A percentile compares a stretch with the other conserved stretches of the same genome.
These are phyloP conservation scores for Reticulascus tulasneorum DNA, from an alignment of 2,329 filamentous ascomycete genomes.

Conservation along the genomic window DNA sequence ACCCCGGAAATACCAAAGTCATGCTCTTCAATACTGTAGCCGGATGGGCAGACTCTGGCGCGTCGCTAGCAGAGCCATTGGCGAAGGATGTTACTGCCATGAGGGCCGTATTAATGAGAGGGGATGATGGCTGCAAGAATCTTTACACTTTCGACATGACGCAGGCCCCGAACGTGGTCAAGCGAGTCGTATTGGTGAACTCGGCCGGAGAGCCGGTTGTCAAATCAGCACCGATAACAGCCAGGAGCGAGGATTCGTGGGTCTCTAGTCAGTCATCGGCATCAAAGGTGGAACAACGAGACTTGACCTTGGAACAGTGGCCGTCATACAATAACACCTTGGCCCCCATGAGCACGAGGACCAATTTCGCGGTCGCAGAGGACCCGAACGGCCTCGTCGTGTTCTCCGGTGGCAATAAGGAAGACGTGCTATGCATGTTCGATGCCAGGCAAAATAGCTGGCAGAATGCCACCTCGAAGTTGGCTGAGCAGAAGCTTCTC, in stretches of 20 bases:
- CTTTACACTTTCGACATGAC: slow-evolving; percentile 76
- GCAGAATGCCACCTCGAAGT: slow-evolving; percentile 65
- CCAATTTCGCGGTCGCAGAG: slow-evolving; percentile 69
- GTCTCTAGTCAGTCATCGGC: slow-evolving; percentile 6
- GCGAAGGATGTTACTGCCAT: slow-evolving; percentile 52
- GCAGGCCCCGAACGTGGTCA: slow-evolving; percentile 69
- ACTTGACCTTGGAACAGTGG: slow-evolving; percentile 61
- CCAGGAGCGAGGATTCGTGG: slow-evolving; percentile 36
- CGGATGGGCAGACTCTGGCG: slow-evolving; percentile 66
- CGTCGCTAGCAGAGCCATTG: slow-evolving; percentile 58
- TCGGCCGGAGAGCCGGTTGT: slow-evolving; percentile 51
- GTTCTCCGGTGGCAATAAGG: slow-evolving; percentile 68
- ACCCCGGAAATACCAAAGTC: slow-evolving; percentile 60
- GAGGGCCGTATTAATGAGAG: slow-evolving; percentile 63
- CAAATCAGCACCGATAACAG: slow-evolving; percentile 38
- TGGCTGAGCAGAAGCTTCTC: slow-evolving; percentile 45
- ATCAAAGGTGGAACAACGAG: slow-evolving; percentile 26
- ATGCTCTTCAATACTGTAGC: slow-evolving; percentile 63
- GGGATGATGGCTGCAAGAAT: slow-evolving; percentile 72
- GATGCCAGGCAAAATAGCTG: slow-evolving; percentile 72
- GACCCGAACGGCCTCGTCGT: slow-evolving; percentile 65
- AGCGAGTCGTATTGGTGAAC: slow-evolving; percentile 63
- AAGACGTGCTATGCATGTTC: slow-evolving; percentile 72
- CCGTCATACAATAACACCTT: slow-evolving; percentile 73
- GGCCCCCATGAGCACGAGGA: slow-evolving; percentile 62